phyloP scores from a whole-genome alignment of 2,329 filamentous ascomycete species.

The Cladosporium sp. region DNA sequence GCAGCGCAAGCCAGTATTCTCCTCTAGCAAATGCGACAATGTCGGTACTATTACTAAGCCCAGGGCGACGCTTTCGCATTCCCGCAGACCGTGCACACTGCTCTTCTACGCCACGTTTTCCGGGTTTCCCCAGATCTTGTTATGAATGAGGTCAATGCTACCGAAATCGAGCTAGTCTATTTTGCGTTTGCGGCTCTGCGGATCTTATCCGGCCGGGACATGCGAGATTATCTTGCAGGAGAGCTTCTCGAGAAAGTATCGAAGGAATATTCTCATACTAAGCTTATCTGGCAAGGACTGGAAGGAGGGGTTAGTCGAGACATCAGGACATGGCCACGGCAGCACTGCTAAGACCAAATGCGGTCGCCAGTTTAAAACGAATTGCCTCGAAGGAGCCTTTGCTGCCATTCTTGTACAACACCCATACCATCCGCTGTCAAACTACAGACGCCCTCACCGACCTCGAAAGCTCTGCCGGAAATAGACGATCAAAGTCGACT shows the following conservation, averaged over 20 bases:
- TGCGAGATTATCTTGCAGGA: conserved; percentile 3
- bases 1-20: not conserved
- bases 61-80: not conserved
- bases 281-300: too few species aligned
- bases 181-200: conserved; percentile 1
- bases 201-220: not conserved
- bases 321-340: not conserved
- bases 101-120: not conserved
- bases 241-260: not conserved
- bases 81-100: conserved; percentile 1
- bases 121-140: not conserved
- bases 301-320: not conserved
- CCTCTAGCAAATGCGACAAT: not conserved
- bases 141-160: conserved; percentile 1
- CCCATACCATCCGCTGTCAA: not conserved
- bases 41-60: conserved; percentile 7
- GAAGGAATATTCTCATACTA: not conserved
- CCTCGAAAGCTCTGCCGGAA: not conserved
- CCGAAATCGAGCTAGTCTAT: not conserved
- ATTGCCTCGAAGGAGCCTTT: conserved; percentile 3
- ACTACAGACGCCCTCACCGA: conserved; percentile 7
- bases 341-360: not conserved
- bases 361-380: not conserved
- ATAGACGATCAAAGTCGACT: not conserved
- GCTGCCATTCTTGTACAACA: conserved; percentile 11